Conservation (phyloP, 2,329 filamentous ascomycete species). For the Amesomyces nigricolor region DNA sequence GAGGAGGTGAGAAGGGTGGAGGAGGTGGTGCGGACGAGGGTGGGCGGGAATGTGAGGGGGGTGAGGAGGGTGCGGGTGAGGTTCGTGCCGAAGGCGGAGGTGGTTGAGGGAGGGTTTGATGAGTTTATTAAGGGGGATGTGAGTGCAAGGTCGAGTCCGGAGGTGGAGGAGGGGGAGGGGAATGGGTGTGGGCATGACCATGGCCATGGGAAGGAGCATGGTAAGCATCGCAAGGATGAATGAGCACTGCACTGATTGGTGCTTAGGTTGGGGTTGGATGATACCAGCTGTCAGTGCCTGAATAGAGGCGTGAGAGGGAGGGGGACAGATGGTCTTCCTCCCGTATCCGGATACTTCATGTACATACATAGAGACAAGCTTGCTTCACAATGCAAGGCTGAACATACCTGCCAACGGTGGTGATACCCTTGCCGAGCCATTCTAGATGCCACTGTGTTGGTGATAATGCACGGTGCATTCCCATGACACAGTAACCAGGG, state of each 20-base stretch:
- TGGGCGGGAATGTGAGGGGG: slow-evolving; percentile 74
- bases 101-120: slow-evolving; percentile 55
- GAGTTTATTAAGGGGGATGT: slow-evolving; percentile 70
- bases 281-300: not conserved
- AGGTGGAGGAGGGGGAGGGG: slow-evolving; percentile 51
- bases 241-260: not conserved
- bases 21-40: slow-evolving; percentile 61
- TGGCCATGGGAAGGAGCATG: slow-evolving; percentile 27
- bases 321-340: not conserved
- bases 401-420: not conserved
- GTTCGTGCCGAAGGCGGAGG: slow-evolving; percentile 66
- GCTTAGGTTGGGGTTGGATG: too few relatives aligned
- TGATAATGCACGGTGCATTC: too few relatives aligned
- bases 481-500: too few relatives aligned
- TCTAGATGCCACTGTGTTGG: too few relatives aligned
- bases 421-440: not conserved
- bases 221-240: slow-evolving; percentile 8
- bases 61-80: slow-evolving; percentile 78
- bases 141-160: slow-evolving; percentile 50
- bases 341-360: not conserved
- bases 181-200: slow-evolving; percentile 41
- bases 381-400: not conserved
- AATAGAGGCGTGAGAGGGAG: not conserved
- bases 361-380: not conserved
- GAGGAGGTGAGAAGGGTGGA: slow-evolving; percentile 66